phyloP scores from a whole-genome alignment of 2,329 filamentous ascomycete species.

The Dothistroma septosporum region DNA sequence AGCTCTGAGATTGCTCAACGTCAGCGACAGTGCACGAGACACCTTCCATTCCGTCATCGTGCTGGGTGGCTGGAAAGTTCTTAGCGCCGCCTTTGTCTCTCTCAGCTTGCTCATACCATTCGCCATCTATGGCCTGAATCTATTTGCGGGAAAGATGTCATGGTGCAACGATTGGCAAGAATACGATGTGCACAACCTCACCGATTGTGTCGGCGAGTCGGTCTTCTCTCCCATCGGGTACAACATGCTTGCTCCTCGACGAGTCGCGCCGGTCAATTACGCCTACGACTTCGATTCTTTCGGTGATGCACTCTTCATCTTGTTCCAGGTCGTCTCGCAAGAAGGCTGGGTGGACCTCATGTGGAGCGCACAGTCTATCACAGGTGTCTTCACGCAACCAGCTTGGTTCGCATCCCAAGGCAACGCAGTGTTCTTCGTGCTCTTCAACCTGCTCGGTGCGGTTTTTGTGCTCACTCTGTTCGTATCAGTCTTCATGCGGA shows the following conservation, averaged over 20 bases:
- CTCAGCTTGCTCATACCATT: conserved; percentile 92
- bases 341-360: conserved; percentile 98
- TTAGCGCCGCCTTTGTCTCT: conserved; percentile 89
- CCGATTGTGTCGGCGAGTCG: conserved; percentile 82
- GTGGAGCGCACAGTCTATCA: conserved; percentile 76
- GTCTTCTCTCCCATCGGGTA: conserved; percentile 73
- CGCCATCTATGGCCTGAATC: conserved; percentile 88
- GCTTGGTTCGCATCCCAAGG: conserved; percentile 64
- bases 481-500: conserved; percentile 99
- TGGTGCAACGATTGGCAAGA: conserved; percentile 67
- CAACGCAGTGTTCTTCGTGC: conserved; percentile 89
- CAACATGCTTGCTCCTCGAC: conserved; percentile 77
- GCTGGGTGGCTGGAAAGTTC: conserved; percentile 87
- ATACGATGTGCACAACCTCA: conserved; percentile 54
- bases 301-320: conserved; percentile 85
- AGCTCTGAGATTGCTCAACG: conserved; percentile 84
- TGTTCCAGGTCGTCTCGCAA: conserved; percentile 98
- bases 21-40: conserved; percentile 90
- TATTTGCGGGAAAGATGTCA: conserved; percentile 80
- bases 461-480: conserved; percentile 97
- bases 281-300: conserved; percentile 95
- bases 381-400: conserved; percentile 70
- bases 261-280: conserved; percentile 62
- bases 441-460: conserved; percentile 93
- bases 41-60: conserved; percentile 97